Evolutionary conservation across 2,329 filamentous ascomycete species (phyloP), one percentile per base, ranked within the genome.

Genomic region (Grosmannia penicillata): DNA sequence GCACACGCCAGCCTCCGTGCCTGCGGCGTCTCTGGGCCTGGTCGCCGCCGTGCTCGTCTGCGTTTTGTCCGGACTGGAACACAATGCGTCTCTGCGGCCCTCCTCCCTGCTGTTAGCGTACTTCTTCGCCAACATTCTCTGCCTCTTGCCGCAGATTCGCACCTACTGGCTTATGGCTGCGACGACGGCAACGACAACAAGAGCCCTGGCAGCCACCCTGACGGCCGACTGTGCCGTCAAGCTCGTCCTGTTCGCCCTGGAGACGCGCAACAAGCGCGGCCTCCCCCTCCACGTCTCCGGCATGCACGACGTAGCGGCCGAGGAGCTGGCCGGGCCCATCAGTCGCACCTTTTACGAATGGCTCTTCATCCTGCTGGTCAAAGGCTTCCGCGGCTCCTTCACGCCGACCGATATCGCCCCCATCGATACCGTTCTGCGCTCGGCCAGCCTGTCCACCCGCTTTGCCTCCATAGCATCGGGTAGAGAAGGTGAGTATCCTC

Each of bases 341-440:
- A 69, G 57, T 43, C 55, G 57, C 33, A 53, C 52, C 0, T 52
- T 68, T 14, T 72, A 72, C 47, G 63, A 58, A 54, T 74, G 70
- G 69, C 50, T 72, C 39, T 70, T 65, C 41, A 56, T 59, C 4
- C 48, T 75, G 9, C 64, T 76, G 32, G 56, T 58, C 21, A 53
- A 55, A 4, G 71, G 71, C 0, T 73, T 63, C 52, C 57, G 51
- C 4, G 64, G 58, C 4, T 44, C 56, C 3, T 45, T 72, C 5
- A 45, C 49, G 1, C 50, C 68, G 14, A 15, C 30, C 4, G 40
- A 42, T 18, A 33, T 42, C 21, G 24, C 22, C 18, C 18, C 22
- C 22, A 29, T 38, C 8, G 29, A 38, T 11, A 14, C 29, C 11
- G 33, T 27, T 6, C 37, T 39, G 9, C 31, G 18, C 15, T 31